Evolutionary conservation across 371 early-diverging fungal genomes (phyloP), one percentile per base, ranked within the genome.

Genomic region (Saksenaea vasiformis): DNA sequence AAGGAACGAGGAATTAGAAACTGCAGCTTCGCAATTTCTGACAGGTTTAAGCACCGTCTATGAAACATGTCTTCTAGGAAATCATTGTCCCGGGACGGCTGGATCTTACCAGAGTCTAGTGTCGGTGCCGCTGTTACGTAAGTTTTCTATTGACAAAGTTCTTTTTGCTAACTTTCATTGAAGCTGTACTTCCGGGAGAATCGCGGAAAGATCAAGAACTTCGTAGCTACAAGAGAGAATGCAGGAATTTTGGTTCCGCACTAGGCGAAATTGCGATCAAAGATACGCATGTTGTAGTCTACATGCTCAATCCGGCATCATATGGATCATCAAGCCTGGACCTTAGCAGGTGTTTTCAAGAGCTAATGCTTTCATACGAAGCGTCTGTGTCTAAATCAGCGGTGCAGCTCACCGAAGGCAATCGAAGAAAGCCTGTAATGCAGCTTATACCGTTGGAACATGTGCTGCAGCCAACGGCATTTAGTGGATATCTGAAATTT

Each of bases 361-460:
- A 76, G 51, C 68, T 88, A 56, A 75, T 79, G 60, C 65, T 70
- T 2, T 70, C 74, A 1, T 69, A 61, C 34, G 61, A 47, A 22
- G 17, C 22, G 5, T 1, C 51, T 4, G 5, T 22, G 22, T 19
- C 22, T 9, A 22, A 22, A 47, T 22, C 56, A 7, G 28, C 60
- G 3, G 26, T 66, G 22, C 17, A 26, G 11, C 10, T 22, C 0
- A 4, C 51, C 24, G 24, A 1, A 22, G 27, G 10, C 24, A 47
- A 22, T 47, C 51, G 51, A 47, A 10, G 81, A 28, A 69, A 78
- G 7, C 61, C 86, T 4, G 80, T 82, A 0, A 57, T 86, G 55
- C 89, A 88, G 58, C 38, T 88, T 15, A 66, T 88, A 27, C 89
- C 89, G 0, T 77, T 85, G 24, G 86, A 88, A 27, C 89, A 88